A percentile compares a stretch with the other conserved stretches of the same genome.
These are phyloP conservation scores for Metarhizium robertsii DNA, from an alignment of 2,329 filamentous ascomycete genomes.

Conservation along the genomic window DNA sequence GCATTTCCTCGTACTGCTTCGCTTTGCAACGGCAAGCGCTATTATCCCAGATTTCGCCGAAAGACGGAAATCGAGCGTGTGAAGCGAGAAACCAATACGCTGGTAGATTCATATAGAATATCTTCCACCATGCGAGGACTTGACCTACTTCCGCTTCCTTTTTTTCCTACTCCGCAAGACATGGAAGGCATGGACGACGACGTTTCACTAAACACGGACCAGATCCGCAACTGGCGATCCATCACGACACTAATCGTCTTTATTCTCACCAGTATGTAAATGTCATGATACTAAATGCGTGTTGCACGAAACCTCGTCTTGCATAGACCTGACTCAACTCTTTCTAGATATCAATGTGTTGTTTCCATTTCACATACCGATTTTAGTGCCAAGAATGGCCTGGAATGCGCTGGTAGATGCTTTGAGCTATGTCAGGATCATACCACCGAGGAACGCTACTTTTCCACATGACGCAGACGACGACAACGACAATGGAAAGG, in stretches of 20 bases:
- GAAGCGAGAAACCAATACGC: not conserved
- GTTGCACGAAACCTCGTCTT: not conserved
- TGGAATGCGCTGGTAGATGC: slow-evolving; percentile 33
- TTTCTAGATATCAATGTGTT: slow-evolving; percentile 55
- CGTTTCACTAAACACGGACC: slow-evolving; percentile 11
- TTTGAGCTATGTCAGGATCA: slow-evolving; percentile 35
- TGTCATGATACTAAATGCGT: not conserved
- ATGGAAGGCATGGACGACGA: slow-evolving; percentile 5
- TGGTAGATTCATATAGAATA: not conserved
- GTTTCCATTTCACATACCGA: slow-evolving; percentile 57
- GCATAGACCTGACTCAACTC: not conserved
- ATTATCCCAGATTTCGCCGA: not conserved
- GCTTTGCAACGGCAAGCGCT: not conserved
- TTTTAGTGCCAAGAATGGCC: slow-evolving; percentile 46
- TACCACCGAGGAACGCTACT: slow-evolving; percentile 29
- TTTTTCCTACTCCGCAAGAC: not conserved
- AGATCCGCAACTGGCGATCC: slow-evolving; percentile 56
- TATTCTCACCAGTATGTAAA: slow-evolving; percentile 55
- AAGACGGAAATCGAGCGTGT: not conserved
- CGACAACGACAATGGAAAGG: slow-evolving; percentile 17
- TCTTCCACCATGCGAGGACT: not conserved
- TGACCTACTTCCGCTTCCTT: not conserved
- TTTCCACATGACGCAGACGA: slow-evolving; percentile 14
- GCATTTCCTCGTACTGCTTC: too few relatives aligned
- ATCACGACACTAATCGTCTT: slow-evolving; percentile 64